Conservation (phyloP, 371 early-diverging fungal genomes). For the Conidiobolus incongruus region DNA sequence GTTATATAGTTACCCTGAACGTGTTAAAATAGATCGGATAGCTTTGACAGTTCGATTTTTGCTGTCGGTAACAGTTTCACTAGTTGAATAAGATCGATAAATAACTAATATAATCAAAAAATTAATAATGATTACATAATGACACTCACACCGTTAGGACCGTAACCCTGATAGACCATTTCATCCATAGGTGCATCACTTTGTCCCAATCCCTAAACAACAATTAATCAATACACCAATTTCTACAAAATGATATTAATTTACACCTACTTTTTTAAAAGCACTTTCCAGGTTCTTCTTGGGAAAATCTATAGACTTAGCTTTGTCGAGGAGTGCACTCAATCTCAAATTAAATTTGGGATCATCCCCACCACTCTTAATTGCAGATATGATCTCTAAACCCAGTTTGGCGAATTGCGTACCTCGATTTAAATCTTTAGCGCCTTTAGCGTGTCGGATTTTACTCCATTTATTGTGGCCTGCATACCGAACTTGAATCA, state of each 20-base stretch:
- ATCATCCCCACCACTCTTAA: slow-evolving; percentile 29
- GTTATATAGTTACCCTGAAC: slow-evolving; percentile 14
- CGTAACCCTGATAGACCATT: slow-evolving; percentile 38
- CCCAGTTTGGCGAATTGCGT: slow-evolving; percentile 25
- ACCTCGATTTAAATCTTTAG: slow-evolving; percentile 25
- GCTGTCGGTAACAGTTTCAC: slow-evolving; percentile 35
- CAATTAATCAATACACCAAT: not conserved
- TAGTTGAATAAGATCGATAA: slow-evolving; percentile 1
- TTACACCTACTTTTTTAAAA: slow-evolving; percentile 22
- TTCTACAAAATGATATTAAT: not conserved
- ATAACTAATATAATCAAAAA: not conserved
- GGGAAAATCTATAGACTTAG: slow-evolving; percentile 33
- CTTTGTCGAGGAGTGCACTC: slow-evolving; percentile 30
- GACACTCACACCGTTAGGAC: slow-evolving; percentile 31
- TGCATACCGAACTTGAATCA: too few relatives aligned
- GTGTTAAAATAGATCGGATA: slow-evolving; percentile 30
- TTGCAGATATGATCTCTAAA: slow-evolving; percentile 29
- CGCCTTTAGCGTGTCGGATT: slow-evolving; percentile 35
- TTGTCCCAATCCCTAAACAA: slow-evolving; percentile 5
- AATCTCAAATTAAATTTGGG: slow-evolving; percentile 19
- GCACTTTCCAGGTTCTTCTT: slow-evolving; percentile 48
- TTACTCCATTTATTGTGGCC: slow-evolving; percentile 50
- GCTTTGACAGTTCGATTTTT: slow-evolving; percentile 38
- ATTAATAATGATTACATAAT: slow-evolving; percentile 20
- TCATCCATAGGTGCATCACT: slow-evolving; percentile 17